Evolutionary conservation across 1,284 basidiomycete genomes (phyloP), one percentile per base, ranked within the genome.

Genomic region (Malassezia dermatis): DNA sequence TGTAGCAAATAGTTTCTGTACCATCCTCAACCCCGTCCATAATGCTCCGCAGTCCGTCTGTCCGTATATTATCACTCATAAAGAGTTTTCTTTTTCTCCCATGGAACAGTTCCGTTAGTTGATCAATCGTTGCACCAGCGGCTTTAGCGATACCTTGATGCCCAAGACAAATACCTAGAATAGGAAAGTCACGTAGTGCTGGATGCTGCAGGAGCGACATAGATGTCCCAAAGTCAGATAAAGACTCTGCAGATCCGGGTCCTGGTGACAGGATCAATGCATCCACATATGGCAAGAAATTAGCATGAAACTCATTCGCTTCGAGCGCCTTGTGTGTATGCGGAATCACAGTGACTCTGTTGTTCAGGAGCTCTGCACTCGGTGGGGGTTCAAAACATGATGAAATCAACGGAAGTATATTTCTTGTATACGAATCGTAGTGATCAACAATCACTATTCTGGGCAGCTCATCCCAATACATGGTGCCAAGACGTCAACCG

Each of bases 141-240:
- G 84, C 84, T 8, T 86, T 79, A 0, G 82, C 86, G 31, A 96
- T 80, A 56, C 89, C 91, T 74, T 96, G 93, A 51, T 91, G 81
- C 0, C 93, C 93, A 11, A 96, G 80, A 69, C 91, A 96, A 3
- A 96, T 84, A 2, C 88, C 88, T 58, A 91, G 85, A 39, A 88
- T 80, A 1, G 88, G 88, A 1, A 86, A 54, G 30, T 79, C 64
- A 1, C 40, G 51, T 12, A 61, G 53, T 4, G 37, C 45, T n/a
- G 53, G 48, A 10, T 61, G 40, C 23, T 59, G 63, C 26, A 73
- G 59, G 24, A 72, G 48, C 3, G 58, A 51, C 27, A 57, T 61
- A 15, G 68, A 60, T 11, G 65, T 56, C 4, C 67, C 68, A 55
- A 74, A 74, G 39, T 74, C 71, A 8, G 47, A 45, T 1, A 53